These are phyloP conservation scores for Trichomonascaceae sp. DNA, from an alignment of 1,139 yeast genomes.

Conservation along the genomic window DNA sequence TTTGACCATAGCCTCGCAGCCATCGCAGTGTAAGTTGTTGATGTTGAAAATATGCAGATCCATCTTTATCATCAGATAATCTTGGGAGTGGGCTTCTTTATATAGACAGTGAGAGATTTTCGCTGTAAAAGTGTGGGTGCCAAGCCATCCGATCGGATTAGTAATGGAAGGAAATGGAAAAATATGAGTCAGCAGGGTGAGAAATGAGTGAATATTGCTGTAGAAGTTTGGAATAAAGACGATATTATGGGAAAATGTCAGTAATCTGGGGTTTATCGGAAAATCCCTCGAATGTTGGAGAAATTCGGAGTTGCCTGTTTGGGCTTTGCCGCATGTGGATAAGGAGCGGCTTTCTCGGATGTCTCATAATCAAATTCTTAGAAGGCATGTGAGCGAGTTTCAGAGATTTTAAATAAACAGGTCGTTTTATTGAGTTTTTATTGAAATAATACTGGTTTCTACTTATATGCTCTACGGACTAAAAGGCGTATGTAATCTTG, in stretches of 20 bases:
- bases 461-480: too few species aligned
- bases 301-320: not conserved
- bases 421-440: too few species aligned
- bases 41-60: conserved; percentile 7
- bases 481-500: too few species aligned
- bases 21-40: conserved; percentile 47
- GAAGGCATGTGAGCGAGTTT: too few species aligned
- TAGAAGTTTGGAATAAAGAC: too few species aligned
- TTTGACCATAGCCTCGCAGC: conserved; percentile 41
- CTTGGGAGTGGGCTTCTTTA: not conserved
- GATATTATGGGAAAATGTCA: not conserved
- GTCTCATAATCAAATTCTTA: not conserved
- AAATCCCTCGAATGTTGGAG: not conserved
- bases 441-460: too few species aligned
- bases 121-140: conserved; percentile 1
- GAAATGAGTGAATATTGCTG: not conserved
- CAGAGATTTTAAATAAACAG: too few species aligned
- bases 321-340: not conserved
- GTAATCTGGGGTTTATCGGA: not conserved
- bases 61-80: conserved; percentile 2
- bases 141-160: not conserved
- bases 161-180: not conserved
- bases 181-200: not conserved
- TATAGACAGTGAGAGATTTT: conserved; percentile 7
- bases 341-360: not conserved